These are phyloP conservation scores for Sporothrix inflata DNA, from an alignment of 2,329 filamentous ascomycete species.

Conservation along the genomic window DNA sequence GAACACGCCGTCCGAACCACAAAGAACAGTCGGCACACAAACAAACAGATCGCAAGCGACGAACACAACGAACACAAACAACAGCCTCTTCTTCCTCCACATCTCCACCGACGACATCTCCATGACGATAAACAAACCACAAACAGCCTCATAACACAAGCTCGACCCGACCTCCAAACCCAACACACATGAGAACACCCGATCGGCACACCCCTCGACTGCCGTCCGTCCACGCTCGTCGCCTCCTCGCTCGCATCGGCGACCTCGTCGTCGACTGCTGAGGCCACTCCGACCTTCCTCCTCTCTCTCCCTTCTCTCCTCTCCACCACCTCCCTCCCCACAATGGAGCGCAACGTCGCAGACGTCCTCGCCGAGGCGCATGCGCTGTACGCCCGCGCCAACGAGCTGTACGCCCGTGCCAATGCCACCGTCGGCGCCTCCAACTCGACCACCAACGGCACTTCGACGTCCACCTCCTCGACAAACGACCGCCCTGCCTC, in stretches of 20 bases:
- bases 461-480: conserved; percentile 27
- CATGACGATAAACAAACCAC: conserved; percentile 2
- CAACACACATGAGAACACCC: neutral
- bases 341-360: conserved; percentile 38
- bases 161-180: neutral
- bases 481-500: conserved; percentile 48
- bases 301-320: conserved; percentile 16
- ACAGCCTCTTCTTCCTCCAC: neutral
- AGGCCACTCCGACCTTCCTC: conserved; percentile 4
- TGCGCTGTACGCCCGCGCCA: conserved; percentile 19
- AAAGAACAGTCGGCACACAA: neutral
- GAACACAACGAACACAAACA: neutral
- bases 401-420: conserved; percentile 49
- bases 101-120: neutral
- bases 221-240: neutral
- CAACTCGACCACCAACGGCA: conserved; percentile 10
- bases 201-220: neutral
- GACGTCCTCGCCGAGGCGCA: conserved; percentile 42
- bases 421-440: conserved; percentile 41
- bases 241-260: conserved; percentile 27
- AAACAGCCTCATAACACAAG: neutral
- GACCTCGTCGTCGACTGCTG: conserved; percentile 27
- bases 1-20: neutral
- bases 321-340: conserved; percentile 14
- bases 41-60: neutral